A percentile compares a stretch with the other conserved stretches of the same genome.
Evolutionary conservation across 176 grass and related monocot genomes (phyloP).

Genomic region (Avena insularis): DNA sequence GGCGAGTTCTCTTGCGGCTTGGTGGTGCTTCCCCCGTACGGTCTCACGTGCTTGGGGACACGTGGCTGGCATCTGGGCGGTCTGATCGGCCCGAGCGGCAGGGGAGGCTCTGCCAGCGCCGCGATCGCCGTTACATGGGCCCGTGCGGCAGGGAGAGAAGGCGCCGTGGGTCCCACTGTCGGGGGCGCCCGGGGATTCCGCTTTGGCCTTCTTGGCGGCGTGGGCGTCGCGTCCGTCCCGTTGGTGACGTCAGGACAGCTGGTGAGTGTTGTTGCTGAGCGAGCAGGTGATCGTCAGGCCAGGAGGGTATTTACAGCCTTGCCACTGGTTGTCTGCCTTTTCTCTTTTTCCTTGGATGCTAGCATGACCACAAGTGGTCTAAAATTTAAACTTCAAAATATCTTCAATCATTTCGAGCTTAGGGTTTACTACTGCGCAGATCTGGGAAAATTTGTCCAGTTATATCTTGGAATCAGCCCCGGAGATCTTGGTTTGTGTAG

Average conservation of each 20-base stretch:
- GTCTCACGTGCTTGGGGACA: constrained; percentile 7
- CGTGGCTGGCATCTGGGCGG: constrained; percentile 30
- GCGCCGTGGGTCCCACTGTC: not conserved
- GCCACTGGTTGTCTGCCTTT: constrained; percentile 33
- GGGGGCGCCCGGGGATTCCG: constrained; percentile 36
- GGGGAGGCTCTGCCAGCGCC: not conserved
- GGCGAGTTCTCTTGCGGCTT: constrained; percentile 29
- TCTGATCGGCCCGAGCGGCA: not conserved
- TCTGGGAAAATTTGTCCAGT: too few species aligned
- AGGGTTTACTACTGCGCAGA: too few species aligned
- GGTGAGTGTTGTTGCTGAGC: constrained; percentile 21
- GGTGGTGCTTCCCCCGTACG: constrained; percentile 23
- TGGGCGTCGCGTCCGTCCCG: constrained; percentile 6
- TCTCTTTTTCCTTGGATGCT: not conserved
- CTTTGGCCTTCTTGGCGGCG: constrained; percentile 23
- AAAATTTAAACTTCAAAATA: constrained; percentile 34
- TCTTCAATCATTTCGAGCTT: not conserved
- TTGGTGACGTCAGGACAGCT: constrained; percentile 46
- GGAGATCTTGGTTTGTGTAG: too few species aligned
- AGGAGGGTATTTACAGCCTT: constrained; percentile 36
- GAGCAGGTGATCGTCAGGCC: not conserved
- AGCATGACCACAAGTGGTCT: not conserved
- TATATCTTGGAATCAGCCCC: too few species aligned
- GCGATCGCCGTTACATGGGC: not conserved
- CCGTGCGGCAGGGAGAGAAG: not conserved